phyloP scores from a whole-genome alignment of 108 stramenopile species.

The Discostella stelligeroides region DNA sequence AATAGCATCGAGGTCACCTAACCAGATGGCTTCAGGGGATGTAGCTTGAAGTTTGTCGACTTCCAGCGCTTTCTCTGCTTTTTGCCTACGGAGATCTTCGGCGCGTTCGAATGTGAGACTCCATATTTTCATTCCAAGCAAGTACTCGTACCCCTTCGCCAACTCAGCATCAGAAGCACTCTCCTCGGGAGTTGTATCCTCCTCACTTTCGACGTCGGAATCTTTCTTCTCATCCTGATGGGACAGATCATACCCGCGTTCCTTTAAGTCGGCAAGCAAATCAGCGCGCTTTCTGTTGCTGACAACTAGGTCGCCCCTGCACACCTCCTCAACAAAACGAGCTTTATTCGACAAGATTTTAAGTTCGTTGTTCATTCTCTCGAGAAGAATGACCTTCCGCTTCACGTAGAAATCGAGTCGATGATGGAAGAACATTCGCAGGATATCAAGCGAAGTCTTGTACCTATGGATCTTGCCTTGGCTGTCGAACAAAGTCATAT shows the following conservation, averaged over 20 bases:
- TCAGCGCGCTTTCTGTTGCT: slow-evolving; percentile 92
- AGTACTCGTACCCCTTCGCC: slow-evolving; percentile 97
- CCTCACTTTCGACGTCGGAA: slow-evolving; percentile 55
- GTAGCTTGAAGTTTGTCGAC: slow-evolving; percentile 84
- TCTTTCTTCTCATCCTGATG: slow-evolving; percentile 54
- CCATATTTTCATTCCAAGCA: slow-evolving; percentile 99
- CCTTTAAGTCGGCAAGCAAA: slow-evolving; percentile 83
- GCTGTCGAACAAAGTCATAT: slow-evolving; percentile 95
- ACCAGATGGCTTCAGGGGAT: slow-evolving; percentile 86
- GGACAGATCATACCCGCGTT: slow-evolving; percentile 87
- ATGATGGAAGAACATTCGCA: slow-evolving; percentile 86
- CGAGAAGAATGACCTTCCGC: slow-evolving; percentile 82
- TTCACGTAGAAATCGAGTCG: slow-evolving; percentile 90
- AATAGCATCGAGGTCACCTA: slow-evolving; percentile 91
- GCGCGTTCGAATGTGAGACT: slow-evolving; percentile 96
- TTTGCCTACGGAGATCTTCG: slow-evolving; percentile 83
- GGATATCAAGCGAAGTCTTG: slow-evolving; percentile 68
- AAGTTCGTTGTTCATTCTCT: slow-evolving; percentile 71
- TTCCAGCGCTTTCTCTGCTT: slow-evolving; percentile 81
- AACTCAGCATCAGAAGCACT: slow-evolving; percentile 62
- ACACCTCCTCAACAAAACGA: slow-evolving; percentile 96
- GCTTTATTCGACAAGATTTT: slow-evolving; percentile 95
- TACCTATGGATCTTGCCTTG: slow-evolving; percentile 89
- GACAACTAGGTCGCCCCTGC: slow-evolving; percentile 89
- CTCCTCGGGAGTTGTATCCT: slow-evolving; percentile 58